These are phyloP conservation scores for Prunus mume DNA, from an alignment of 306 rosid genomes.

Conservation along the genomic window DNA sequence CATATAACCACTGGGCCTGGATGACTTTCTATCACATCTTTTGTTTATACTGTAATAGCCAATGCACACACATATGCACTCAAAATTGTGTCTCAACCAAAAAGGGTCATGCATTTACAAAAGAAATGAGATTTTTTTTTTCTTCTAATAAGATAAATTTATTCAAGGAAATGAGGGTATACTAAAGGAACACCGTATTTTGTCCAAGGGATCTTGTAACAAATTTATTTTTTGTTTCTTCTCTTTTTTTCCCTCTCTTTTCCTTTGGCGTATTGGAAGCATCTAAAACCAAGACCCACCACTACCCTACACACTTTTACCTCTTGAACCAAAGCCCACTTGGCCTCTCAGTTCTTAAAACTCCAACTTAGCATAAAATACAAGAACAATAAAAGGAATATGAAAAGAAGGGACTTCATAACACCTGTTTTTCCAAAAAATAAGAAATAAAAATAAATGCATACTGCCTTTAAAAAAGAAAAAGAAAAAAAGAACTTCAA, in stretches of 20 bases:
- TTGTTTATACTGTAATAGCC: background rate
- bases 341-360: background rate
- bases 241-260: background rate
- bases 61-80: background rate
- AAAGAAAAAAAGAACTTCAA: constrained; percentile 14
- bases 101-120: background rate
- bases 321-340: background rate
- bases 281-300: background rate
- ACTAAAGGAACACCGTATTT: background rate
- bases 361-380: background rate
- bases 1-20: background rate
- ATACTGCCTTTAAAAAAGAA: constrained; percentile 10
- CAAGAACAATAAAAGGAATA: background rate
- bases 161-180: background rate
- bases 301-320: background rate
- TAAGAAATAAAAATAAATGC: background rate
- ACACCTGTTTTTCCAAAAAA: background rate
- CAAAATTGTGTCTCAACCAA: background rate
- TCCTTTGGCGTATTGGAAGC: background rate
- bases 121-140: background rate
- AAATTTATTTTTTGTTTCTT: background rate
- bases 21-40: background rate
- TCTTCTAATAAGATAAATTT: background rate
- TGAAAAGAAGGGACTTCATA: no score
- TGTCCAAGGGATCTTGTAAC: background rate